Evolutionary conservation across 805 yeast species (phyloP), one percentile per base, ranked within the genome.

Genomic region (Barnettozyma pratensis): DNA sequence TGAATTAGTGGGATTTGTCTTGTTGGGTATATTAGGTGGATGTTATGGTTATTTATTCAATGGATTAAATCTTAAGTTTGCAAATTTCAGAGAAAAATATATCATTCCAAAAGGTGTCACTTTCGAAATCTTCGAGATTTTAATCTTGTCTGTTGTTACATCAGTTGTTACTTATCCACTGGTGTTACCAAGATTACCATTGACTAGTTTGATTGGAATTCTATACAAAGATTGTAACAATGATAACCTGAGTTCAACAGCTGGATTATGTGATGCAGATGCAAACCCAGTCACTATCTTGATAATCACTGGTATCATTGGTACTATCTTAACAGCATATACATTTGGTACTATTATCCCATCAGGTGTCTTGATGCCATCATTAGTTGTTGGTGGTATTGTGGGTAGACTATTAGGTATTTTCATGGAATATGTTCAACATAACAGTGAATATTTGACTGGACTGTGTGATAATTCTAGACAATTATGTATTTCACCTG

Each of bases 1-100:
- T 60, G 96, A 88, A 58, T 64, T 84, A 3, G 54, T 85, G 6
- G 94, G 95, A 1, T 89, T 87, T 59, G 67, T 84, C n/a, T 35
- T 81, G 1, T 66, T 88, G 19, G 96, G 96, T 0, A 64, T 79
- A 0, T 44, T 79, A 7, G 92, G 96, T 40, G 96, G 94, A 0
- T 45, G 76, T 7, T 76, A 77, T 58, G 94, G 95, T 5, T 71
- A 76, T 25, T 53, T 67, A 8, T 78, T 81, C 61, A 78, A 74
- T 45, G 68, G 58, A 37, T 54, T 81, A 9, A 81, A 83, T 59
- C 54, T 76, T 28, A 56, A 53, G 28, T 70, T 76, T 56, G 76
- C 80, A 8, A 51, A 56, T 7, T 55, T 57, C 6, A 60, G 77
- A 52, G 46, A 49, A n/a, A 47, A 53, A 36, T 42, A 50, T 26